Evolutionary conservation across 441 rosid species (phyloP).

Genomic region (Aquilaria agallochum): DNA sequence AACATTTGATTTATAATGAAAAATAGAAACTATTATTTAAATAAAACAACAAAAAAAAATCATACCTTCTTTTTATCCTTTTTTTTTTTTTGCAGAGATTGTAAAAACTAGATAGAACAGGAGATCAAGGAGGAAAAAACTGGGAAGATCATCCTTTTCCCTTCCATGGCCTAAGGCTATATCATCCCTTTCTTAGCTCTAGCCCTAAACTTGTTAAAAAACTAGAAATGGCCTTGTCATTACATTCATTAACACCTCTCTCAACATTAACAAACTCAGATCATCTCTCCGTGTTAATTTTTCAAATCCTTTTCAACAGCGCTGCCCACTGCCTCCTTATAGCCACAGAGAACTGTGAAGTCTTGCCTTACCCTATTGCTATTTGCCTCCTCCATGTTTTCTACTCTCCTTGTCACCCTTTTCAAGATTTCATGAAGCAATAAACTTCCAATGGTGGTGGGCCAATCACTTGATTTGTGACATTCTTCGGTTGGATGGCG

Average conservation of each 20-base stretch:
- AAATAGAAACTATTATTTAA: no score
- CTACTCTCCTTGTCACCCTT: slow-evolving; percentile 11
- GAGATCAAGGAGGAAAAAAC: neutral
- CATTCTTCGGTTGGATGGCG: slow-evolving; percentile 76
- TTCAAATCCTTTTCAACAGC: slow-evolving; percentile 45
- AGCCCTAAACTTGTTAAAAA: slow-evolving; percentile 29
- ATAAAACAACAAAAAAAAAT: no score
- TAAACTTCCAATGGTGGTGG: slow-evolving; percentile 5
- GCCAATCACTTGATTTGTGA: slow-evolving; percentile 51
- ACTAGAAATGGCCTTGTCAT: slow-evolving; percentile 15
- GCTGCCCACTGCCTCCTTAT: slow-evolving; percentile 49
- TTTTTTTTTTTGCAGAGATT: no score
- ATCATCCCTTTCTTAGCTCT: slow-evolving; percentile 44
- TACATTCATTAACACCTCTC: slow-evolving; percentile 36
- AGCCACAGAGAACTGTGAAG: slow-evolving; percentile 27
- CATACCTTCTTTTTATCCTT: no score
- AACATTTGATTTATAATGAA: no score
- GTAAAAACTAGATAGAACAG: no score
- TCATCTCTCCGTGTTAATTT: slow-evolving; percentile 15
- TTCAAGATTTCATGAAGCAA: slow-evolving; percentile 2
- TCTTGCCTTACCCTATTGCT: slow-evolving; percentile 33
- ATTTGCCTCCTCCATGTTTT: slow-evolving; percentile 24
- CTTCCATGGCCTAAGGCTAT: slow-evolving; percentile 39
- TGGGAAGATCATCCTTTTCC: slow-evolving; percentile 6
- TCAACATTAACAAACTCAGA: slow-evolving; percentile 27